phyloP scores from a whole-genome alignment of 768 basidiomycete species.

The Phallus indusiatus region DNA sequence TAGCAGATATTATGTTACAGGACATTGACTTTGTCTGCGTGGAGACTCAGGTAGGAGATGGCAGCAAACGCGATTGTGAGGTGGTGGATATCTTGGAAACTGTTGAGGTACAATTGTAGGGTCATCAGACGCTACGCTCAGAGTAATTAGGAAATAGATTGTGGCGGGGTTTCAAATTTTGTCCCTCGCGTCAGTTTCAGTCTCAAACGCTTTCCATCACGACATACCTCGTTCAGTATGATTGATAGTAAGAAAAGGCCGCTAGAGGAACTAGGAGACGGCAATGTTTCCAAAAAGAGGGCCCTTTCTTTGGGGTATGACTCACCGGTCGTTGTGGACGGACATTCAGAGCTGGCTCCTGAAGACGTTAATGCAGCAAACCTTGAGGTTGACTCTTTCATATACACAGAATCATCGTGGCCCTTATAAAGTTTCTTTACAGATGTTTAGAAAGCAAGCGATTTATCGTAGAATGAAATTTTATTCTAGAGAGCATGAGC shows the following conservation, averaged over 20 bases:
- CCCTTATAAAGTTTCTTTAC: constrained; percentile 3
- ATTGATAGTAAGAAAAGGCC: constrained; percentile 14
- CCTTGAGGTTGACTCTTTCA: constrained; percentile 43
- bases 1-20: constrained; percentile 27
- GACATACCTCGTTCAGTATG: not conserved
- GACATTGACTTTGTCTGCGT: constrained; percentile 78
- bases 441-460: constrained; percentile 84
- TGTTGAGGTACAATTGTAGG: not conserved
- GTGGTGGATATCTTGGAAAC: constrained; percentile 41
- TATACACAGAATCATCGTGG: constrained; percentile 15
- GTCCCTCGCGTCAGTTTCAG: not conserved
- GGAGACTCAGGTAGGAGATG: constrained; percentile 87
- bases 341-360: constrained; percentile 12
- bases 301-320: constrained; percentile 16
- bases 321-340: constrained; percentile 17
- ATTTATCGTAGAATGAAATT: constrained; percentile 79
- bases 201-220: not conserved
- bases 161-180: constrained; percentile 1
- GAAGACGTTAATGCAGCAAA: constrained; percentile 27
- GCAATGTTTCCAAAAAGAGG: constrained; percentile 19
- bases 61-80: constrained; percentile 75
- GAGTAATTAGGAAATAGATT: not conserved
- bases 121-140: no score
- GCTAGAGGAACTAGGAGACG: constrained; percentile 12
- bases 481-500: constrained; percentile 67